phyloP scores from a whole-genome alignment of 164 flowering plant species.

The grape (Vitis vinifera) region ASM3070453v1 NC_081822.1:9494001-9494500 shows the following conservation, averaged over 20 bases:
- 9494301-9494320: conserved; percentile 56
- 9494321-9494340: conserved; percentile 36
- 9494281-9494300: conserved; percentile 71
- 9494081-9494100: background rate
- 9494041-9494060: conserved; percentile 6
- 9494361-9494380: conserved; percentile 24
- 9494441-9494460: conserved; percentile 28
- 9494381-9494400: conserved; percentile 30
- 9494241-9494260: background rate
- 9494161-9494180: too few relatives aligned
- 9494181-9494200: too few relatives aligned
- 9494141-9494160: too few relatives aligned
- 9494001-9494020: conserved; percentile 23
- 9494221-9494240: background rate
- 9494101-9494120: background rate
- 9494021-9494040: conserved; percentile 42
- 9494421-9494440: conserved; percentile 24
- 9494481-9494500: conserved; percentile 20
- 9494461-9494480: conserved; percentile 61
- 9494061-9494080: background rate
- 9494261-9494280: conserved; percentile 39
- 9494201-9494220: background rate
- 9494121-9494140: background rate
- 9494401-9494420: conserved; percentile 43
- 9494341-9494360: conserved; percentile 18